These are phyloP conservation scores for Phytophthora europaea DNA, from an alignment of 352 stramenopile genomes.

Conservation along the genomic window DNA sequence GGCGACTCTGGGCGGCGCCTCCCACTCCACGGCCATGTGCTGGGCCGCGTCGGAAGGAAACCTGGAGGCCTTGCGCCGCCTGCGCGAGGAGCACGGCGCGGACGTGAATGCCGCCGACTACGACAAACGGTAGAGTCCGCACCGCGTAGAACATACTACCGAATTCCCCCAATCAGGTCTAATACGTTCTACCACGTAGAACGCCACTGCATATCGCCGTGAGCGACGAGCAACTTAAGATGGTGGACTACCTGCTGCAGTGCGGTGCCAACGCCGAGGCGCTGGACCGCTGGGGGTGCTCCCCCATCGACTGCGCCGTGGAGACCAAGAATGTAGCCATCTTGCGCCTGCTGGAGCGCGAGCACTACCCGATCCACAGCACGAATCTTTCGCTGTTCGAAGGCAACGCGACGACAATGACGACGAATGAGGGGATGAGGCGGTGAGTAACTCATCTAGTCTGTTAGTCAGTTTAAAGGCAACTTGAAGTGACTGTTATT, in stretches of 20 bases:
- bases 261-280: slow-evolving; percentile 60
- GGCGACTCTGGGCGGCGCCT: neutral
- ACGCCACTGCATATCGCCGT: slow-evolving; percentile 84
- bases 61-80: slow-evolving; percentile 62
- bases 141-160: neutral
- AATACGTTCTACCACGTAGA: slow-evolving; percentile 29
- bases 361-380: slow-evolving; percentile 33
- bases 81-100: slow-evolving; percentile 67
- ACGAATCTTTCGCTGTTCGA: slow-evolving; percentile 35
- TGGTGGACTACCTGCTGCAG: slow-evolving; percentile 72
- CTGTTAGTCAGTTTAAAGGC: slow-evolving; percentile 1
- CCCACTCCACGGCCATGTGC: slow-evolving; percentile 81
- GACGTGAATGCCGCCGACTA: slow-evolving; percentile 85
- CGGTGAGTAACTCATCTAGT: slow-evolving; percentile 17
- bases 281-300: slow-evolving; percentile 77
- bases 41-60: slow-evolving; percentile 78
- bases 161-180: neutral
- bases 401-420: neutral
- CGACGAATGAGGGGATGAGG: slow-evolving; percentile 14
- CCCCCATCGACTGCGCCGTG: slow-evolving; percentile 73
- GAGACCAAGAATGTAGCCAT: slow-evolving; percentile 63
- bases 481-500: slow-evolving; percentile 14
- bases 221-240: slow-evolving; percentile 66
- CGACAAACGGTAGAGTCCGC: slow-evolving; percentile 64
- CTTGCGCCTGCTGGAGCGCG: slow-evolving; percentile 56